Conservation (phyloP, 2,329 filamentous ascomycete species). For the Byssoonygena ceratinophila region DNA sequence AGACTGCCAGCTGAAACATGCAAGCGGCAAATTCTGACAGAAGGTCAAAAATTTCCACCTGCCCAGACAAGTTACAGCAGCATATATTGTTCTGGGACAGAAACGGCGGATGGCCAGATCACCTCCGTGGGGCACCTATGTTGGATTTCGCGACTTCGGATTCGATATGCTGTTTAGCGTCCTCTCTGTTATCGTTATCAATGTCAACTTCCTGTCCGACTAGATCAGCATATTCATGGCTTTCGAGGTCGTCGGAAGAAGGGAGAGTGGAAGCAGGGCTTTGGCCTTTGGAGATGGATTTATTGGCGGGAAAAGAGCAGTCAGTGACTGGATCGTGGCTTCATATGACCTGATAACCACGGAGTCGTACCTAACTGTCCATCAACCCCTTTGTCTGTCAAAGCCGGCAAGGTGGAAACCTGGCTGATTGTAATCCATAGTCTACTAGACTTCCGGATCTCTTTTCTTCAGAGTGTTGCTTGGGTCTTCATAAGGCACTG, state of each 20-base stretch:
- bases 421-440: too few species aligned
- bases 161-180: conserved; percentile 37
- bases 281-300: not conserved
- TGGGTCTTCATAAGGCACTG: too few species aligned
- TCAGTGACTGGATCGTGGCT: not conserved
- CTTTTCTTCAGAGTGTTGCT: too few species aligned
- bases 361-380: too few species aligned
- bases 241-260: conserved; percentile 26
- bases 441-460: too few species aligned
- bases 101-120: conserved; percentile 44
- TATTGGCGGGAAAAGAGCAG: not conserved
- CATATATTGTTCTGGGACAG: conserved; percentile 45
- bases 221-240: conserved; percentile 22
- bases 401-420: too few species aligned
- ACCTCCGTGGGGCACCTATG: conserved; percentile 44
- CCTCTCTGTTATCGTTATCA: conserved; percentile 40
- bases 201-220: conserved; percentile 44
- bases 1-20: not conserved
- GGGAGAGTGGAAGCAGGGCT: conserved; percentile 1
- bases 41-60: too few species aligned
- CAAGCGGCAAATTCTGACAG: conserved; percentile 22
- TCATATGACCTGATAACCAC: not conserved
- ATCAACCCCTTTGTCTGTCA: too few species aligned
- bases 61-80: conserved; percentile 38
- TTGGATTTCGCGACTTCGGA: conserved; percentile 38